phyloP scores from a whole-genome alignment of 805 yeast genomes.

The Starmerella bacillaris region DNA sequence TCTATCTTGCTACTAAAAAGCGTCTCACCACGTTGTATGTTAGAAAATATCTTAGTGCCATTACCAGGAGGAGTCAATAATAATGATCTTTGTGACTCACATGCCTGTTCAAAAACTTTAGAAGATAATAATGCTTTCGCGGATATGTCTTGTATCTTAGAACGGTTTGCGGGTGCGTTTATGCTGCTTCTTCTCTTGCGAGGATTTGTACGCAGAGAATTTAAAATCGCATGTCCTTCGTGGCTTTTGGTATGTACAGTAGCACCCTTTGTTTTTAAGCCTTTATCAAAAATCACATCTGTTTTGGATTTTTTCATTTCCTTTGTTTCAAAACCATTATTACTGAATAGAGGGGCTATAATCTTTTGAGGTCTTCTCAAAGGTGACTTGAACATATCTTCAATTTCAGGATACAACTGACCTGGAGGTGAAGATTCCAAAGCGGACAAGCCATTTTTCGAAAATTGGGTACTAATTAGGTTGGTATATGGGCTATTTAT shows the following conservation, averaged over 20 bases:
- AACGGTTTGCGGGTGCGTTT: too few relatives aligned
- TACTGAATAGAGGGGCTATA: not conserved
- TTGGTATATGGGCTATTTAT: not conserved
- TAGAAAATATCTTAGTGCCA: too few relatives aligned
- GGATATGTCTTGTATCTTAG: too few relatives aligned
- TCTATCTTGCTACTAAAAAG: not conserved
- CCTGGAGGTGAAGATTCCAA: conserved; percentile 11
- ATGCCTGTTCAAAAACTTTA: conserved; percentile 5
- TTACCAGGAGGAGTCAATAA: not conserved
- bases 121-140: conserved; percentile 7
- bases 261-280: too few relatives aligned
- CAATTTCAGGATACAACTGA: not conserved
- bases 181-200: too few relatives aligned
- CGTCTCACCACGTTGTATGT: not conserved
- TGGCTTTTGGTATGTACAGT: too few relatives aligned
- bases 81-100: conserved; percentile 3
- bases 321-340: not conserved
- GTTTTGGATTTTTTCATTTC: too few relatives aligned
- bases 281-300: too few relatives aligned
- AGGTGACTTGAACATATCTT: not conserved
- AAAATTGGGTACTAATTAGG: conserved; percentile 3
- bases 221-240: too few relatives aligned
- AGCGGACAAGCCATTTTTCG: conserved; percentile 1
- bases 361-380: not conserved
- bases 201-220: too few relatives aligned